Base-by-base conservation (phyloP, 139 green algal species). In the Chlorella sp. region DNA sequence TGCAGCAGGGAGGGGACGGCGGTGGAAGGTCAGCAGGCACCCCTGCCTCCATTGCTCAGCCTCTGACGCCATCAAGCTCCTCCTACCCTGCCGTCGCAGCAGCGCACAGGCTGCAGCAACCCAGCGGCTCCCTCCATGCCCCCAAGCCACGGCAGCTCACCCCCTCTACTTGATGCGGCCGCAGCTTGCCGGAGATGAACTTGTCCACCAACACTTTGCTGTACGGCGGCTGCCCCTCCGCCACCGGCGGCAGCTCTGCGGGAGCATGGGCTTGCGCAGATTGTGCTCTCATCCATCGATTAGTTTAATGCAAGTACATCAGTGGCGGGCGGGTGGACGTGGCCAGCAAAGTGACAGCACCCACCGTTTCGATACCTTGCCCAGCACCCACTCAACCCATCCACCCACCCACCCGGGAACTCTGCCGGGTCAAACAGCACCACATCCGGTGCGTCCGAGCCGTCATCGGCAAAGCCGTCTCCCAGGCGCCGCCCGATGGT, bases 91-190 rank as follows among this genome's bases (percentile, higher is more conserved):
- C n/a, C n/a, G n/a, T n/a, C n/a, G 30, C 73, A 60, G 73, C 73
- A 28, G 26, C 7, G 70, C 67, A 46, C 7, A 44, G 67, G 62
- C 62, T 4, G 62, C 28, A 69, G 28, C 28, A 30, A 11, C 62
- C 3, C 62, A 69, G 20, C 62, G 30, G 16, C 60, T 34, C 17
- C 20, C n/a, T 19, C 20, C 60, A 32, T 34, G 20, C 22, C 56
- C 34, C 34, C 36, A 46, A 46, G 67, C 36, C 7, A 19, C 17
- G 28, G 13, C 24, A 44, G 17, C 74, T 87, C 64, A 97, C 93
- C 30, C 95, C 95, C 46, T 96, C 95, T 19, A 92, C 79, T 88
- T 97, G 94, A 65, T 96, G 94, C 34, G 87, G 85, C 34, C 93
- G 85, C 65, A 97, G 92, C 83, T 90, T 92, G 78, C 70, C 80